These are phyloP conservation scores for Selaginella moellendorffii DNA, from an alignment of 75 land plant species.

Conservation along the genomic window DNA sequence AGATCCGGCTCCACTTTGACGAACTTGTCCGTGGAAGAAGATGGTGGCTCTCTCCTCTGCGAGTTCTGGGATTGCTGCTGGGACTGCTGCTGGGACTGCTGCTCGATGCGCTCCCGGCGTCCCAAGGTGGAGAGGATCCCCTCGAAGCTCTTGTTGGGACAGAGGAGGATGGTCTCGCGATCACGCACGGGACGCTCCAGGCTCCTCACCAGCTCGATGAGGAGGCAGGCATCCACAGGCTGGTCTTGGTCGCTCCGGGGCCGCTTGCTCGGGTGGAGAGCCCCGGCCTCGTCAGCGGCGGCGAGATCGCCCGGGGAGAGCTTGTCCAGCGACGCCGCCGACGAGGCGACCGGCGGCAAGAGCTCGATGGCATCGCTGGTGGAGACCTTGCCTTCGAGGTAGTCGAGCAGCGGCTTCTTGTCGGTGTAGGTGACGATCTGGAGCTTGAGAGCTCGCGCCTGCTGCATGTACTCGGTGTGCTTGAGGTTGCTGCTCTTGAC, in stretches of 20 bases:
- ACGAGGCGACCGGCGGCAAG: conserved; percentile 15
- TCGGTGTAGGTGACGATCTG: conserved; percentile 74
- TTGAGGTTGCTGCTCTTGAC: conserved; percentile 47
- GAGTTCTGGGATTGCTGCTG: too few relatives aligned
- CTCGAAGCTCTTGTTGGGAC: conserved; percentile 52
- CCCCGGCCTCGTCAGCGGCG: not conserved
- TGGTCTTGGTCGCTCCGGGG: conserved; percentile 13
- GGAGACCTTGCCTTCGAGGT: conserved; percentile 44
- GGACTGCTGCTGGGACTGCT: not conserved
- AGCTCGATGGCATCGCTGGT: conserved; percentile 57
- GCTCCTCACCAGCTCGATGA: conserved; percentile 34
- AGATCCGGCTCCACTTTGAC: not conserved
- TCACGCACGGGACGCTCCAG: conserved; percentile 70
- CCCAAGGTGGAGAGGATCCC: conserved; percentile 34
- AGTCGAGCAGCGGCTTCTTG: conserved; percentile 67
- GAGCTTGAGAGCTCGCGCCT: conserved; percentile 38
- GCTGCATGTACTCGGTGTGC: conserved; percentile 76
- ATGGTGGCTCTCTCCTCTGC: too few relatives aligned
- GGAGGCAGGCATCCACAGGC: conserved; percentile 18
- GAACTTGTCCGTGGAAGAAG: too few relatives aligned
- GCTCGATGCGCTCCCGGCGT: conserved; percentile 37
- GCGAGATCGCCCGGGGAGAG: too few relatives aligned
- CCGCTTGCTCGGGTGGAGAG: not conserved
- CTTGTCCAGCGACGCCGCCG: not conserved
- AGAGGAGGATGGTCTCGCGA: conserved; percentile 53